These are phyloP conservation scores for Neocucurbitaria cava DNA, from an alignment of 2,329 filamentous ascomycete species.

Conservation along the genomic window DNA sequence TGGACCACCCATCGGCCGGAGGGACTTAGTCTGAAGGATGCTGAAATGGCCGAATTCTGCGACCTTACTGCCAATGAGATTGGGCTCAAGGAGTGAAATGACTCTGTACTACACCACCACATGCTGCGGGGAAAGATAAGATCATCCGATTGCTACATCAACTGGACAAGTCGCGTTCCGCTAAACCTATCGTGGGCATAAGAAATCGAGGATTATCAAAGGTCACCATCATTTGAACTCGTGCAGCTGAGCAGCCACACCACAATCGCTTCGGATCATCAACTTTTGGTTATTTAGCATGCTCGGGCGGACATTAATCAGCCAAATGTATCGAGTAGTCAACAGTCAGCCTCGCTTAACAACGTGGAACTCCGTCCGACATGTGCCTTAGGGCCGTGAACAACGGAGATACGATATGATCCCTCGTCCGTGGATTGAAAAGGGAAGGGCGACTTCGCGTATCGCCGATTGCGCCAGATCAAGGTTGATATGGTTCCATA, in stretches of 20 bases:
- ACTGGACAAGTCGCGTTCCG: neutral
- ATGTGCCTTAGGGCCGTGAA: neutral
- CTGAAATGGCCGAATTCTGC: constrained; percentile 48
- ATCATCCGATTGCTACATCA: neutral
- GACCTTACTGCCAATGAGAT: constrained; percentile 36
- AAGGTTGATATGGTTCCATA: neutral
- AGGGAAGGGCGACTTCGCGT: neutral
- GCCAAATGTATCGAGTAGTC: neutral
- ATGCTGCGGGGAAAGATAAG: no score
- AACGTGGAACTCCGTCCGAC: neutral
- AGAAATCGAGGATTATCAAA: neutral
- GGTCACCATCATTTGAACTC: neutral
- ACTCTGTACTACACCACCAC: neutral
- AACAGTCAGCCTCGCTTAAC: neutral
- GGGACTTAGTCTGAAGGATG: constrained; percentile 45
- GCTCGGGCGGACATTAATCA: neutral
- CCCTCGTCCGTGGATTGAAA: neutral
- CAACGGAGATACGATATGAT: neutral
- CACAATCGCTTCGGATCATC: neutral
- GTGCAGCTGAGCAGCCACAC: neutral
- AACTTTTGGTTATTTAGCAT: neutral
- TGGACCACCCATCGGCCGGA: constrained; percentile 48
- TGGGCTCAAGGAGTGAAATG: constrained; percentile 26
- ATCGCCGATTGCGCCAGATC: neutral
- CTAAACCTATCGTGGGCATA: neutral